Evolutionary conservation across 2,329 filamentous ascomycete species (phyloP).

Genomic region (Fusarium sp.): DNA sequence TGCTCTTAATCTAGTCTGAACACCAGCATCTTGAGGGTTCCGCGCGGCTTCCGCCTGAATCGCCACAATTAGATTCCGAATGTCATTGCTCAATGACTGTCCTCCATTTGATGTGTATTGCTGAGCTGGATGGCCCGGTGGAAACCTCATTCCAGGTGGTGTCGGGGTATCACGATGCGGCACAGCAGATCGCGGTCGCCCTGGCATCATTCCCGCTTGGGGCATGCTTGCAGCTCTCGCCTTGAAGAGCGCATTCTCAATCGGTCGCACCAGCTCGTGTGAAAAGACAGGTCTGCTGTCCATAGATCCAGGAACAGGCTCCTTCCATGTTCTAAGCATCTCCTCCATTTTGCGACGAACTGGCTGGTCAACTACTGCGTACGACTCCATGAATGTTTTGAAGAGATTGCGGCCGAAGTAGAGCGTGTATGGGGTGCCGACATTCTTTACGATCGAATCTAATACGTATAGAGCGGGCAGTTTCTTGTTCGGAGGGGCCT

Average conservation of each 20-base stretch:
- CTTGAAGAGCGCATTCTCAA: conserved; percentile 95
- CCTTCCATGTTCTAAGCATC: conserved; percentile 98
- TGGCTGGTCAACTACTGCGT: conserved; percentile 86
- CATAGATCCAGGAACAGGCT: conserved; percentile 92
- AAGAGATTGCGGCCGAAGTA: conserved; percentile 95
- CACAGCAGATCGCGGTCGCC: conserved; percentile 64
- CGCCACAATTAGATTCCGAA: conserved; percentile 81
- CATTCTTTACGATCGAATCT: conserved; percentile 98
- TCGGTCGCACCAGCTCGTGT: conserved; percentile 86
- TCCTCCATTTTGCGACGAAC: conserved; percentile 95
- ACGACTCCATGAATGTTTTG: conserved; percentile 96
- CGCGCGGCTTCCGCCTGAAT: conserved; percentile 82
- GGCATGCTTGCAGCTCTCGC: conserved; percentile 75
- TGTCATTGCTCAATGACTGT: conserved; percentile 80
- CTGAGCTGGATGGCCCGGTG: conserved; percentile 47
- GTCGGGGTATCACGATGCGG: conserved; percentile 82
- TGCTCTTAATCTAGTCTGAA: conserved; percentile 86
- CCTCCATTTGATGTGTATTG: conserved; percentile 54
- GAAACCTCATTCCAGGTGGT: conserved; percentile 69
- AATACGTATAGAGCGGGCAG: conserved; percentile 97
- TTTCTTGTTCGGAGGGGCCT: conserved; percentile 92
- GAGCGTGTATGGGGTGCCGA: conserved; percentile 96
- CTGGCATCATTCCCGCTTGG: conserved; percentile 64
- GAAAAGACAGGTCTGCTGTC: conserved; percentile 95
- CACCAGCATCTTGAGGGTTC: conserved; percentile 81